Evolutionary conservation across 352 stramenopile genomes (phyloP), one percentile per base, ranked within the genome.

Genomic region (Globisporangium alternatum): DNA sequence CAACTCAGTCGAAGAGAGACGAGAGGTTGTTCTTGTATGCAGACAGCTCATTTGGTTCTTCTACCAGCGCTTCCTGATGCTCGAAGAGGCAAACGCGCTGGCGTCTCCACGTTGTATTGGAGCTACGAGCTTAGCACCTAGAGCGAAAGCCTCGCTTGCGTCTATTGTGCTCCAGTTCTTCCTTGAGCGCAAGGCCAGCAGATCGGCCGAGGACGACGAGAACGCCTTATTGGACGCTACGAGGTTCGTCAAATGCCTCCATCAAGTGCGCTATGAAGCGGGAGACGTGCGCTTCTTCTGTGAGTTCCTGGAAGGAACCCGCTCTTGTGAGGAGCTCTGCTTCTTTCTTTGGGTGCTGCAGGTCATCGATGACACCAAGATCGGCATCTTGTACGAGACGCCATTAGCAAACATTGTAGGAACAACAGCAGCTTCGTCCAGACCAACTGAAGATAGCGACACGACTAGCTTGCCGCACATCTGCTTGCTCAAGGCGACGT

Each of bases 261-360:
- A 81, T 5, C 52, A 63, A 12, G 56, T 82, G 10, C 65, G 70
- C 0, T 21, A 28, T n/a, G 52, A 62, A 8, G 70, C 59, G 3
- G 81, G 71, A 25, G 75, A 77, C 9, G 62, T 86, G 12, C 76
- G 73, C 7, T 64, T 88, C 0, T 89, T 89, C 66, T 86, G 79
- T n/a, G 76, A 80, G 7, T 88, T 89, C 37, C 35, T 89, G 6
- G 78, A 89, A 22, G 70, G 68, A 7, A 62, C 31, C 0, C 69
- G 76, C 17, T 70, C 65, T 1, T 61, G 60, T 2, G 74, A 86
- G 31, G 71, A 86, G 49, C 66, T 90, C 1, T 72, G 75, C 31
- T 90, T 89, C 57, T 76, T 72, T 15, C 64, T 90, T 2, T 86
- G 77, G 79, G 47, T 81, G 7, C 75, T 81, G 0, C 79, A 90